Conservation (phyloP, 148 eudicot species). For the Rhododendron simsii region DNA sequence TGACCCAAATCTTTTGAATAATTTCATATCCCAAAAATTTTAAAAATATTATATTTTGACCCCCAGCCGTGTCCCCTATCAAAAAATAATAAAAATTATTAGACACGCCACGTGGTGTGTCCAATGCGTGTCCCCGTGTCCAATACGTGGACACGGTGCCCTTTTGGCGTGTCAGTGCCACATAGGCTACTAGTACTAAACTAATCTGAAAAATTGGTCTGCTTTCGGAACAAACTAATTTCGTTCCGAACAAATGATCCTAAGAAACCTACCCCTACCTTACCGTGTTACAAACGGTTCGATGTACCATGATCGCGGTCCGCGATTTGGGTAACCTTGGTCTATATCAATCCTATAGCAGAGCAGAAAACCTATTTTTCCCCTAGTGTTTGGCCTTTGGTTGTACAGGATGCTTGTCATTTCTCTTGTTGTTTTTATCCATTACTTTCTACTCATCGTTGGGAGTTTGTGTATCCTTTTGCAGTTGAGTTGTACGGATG, state of each 20-base stretch:
- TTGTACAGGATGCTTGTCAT: not conserved
- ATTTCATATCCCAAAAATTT: too few species aligned
- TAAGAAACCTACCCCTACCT: not conserved
- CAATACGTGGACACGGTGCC: too few species aligned
- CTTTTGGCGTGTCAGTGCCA: too few species aligned
- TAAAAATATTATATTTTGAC: too few species aligned
- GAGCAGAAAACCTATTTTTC: not conserved
- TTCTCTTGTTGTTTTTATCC: not conserved
- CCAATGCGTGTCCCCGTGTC: too few species aligned
- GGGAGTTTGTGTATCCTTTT: constrained; percentile 6
- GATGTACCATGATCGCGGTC: not conserved
- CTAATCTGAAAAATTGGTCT: too few species aligned
- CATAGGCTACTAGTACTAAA: not conserved
- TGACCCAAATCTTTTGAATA: too few species aligned
- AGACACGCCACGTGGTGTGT: too few species aligned
- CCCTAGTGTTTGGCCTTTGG: not conserved
- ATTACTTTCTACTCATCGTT: not conserved
- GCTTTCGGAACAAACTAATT: too few species aligned
- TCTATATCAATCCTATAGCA: not conserved
- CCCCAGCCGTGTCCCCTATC: too few species aligned
- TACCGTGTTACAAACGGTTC: too few species aligned
- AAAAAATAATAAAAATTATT: too few species aligned
- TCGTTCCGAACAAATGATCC: not conserved
- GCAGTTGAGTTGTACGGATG: constrained; percentile 62
- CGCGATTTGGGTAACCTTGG: not conserved